A percentile compares a stretch with the other conserved stretches of the same genome.
These are phyloP conservation scores for Mycogone perniciosa DNA, from an alignment of 2,329 filamentous ascomycete species.

Conservation along the genomic window DNA sequence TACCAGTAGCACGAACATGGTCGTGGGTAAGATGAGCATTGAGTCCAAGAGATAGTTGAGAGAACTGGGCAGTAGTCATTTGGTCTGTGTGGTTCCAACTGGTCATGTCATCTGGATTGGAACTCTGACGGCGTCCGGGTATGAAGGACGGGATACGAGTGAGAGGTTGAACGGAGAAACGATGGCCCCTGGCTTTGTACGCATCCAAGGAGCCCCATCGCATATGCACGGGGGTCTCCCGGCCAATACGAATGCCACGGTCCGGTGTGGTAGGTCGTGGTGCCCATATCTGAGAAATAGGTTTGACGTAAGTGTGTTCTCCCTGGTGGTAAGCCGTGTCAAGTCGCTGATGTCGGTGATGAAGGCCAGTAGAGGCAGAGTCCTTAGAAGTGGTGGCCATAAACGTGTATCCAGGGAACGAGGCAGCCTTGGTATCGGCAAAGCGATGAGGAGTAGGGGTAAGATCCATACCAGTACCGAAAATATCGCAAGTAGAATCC, in stretches of 20 bases:
- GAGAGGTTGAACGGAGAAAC: neutral
- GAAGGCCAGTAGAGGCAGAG: too few species aligned
- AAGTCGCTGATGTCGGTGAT: too few species aligned
- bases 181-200: neutral
- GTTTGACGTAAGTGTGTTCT: neutral
- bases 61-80: too few species aligned
- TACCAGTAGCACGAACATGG: neutral
- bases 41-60: too few species aligned
- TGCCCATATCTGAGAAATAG: conserved; percentile 1
- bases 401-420: too few species aligned
- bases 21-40: neutral
- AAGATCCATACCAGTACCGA: neutral
- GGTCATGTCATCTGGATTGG: too few species aligned
- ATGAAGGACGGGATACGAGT: neutral
- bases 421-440: neutral
- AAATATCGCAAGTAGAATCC: neutral
- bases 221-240: neutral
- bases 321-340: too few species aligned
- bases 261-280: neutral
- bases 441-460: neutral
- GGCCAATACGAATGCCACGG: neutral
- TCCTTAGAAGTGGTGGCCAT: too few species aligned
- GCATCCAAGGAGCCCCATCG: conserved; percentile 5
- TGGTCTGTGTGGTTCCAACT: too few species aligned
- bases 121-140: neutral